phyloP scores from a whole-genome alignment of 1,284 basidiomycete genomes.

The Cutaneotrichosporon dermatis region DNA sequence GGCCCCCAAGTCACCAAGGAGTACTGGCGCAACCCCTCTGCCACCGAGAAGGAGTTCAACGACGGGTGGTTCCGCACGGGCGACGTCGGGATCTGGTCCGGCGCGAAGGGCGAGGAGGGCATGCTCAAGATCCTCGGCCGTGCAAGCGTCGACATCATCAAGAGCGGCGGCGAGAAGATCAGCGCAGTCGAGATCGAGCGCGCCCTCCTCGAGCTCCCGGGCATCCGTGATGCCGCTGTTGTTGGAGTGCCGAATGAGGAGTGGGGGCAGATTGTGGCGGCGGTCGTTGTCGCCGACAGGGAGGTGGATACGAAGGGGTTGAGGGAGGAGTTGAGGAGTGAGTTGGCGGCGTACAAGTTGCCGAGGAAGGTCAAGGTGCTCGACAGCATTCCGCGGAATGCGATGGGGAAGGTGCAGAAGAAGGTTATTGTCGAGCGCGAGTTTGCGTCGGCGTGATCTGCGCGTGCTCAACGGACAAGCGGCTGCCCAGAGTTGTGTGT shows the following conservation, averaged over 20 bases:
- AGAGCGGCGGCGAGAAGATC: constrained; percentile 45
- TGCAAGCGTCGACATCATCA: constrained; percentile 38
- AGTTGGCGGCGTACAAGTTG: constrained; percentile 41
- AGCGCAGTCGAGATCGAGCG: constrained; percentile 45
- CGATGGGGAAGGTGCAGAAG: constrained; percentile 37
- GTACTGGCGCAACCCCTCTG: constrained; percentile 42
- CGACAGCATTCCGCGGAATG: constrained; percentile 35
- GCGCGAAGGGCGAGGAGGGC: constrained; percentile 21
- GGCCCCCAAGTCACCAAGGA: constrained; percentile 40
- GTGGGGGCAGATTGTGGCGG: constrained; percentile 43
- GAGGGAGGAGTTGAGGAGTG: constrained; percentile 23
- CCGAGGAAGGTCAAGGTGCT: constrained; percentile 39
- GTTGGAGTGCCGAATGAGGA: constrained; percentile 40
- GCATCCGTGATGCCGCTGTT: constrained; percentile 41
- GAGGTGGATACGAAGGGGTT: constrained; percentile 20
- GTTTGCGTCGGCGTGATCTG: constrained; percentile 8
- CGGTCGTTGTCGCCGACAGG: constrained; percentile 25
- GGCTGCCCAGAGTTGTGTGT: too few relatives aligned
- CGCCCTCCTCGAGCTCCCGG: constrained; percentile 36
- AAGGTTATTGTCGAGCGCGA: constrained; percentile 26
- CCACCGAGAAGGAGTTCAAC: constrained; percentile 34
- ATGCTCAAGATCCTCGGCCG: constrained; percentile 37
- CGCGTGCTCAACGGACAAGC: too few relatives aligned
- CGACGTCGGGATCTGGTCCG: constrained; percentile 38
- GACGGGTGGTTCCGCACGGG: constrained; percentile 48